Evolutionary conservation across 345 rosid genomes (phyloP), one percentile per base, ranked within the genome.

Genomic region (Salix koriyanagi): DNA sequence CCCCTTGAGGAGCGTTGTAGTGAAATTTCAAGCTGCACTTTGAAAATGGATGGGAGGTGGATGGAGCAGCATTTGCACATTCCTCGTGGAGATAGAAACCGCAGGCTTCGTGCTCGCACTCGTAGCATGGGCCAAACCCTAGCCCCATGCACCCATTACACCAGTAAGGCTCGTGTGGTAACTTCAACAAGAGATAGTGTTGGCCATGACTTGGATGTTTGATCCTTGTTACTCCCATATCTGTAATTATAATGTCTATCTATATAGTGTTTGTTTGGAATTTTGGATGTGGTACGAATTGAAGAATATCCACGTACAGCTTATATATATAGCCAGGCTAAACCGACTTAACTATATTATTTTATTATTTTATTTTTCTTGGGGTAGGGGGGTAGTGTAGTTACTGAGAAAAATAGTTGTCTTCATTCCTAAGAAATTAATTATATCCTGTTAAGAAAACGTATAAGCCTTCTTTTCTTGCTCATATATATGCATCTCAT

Each of bases 101-200:
- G 41, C 76, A 73, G 25, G 23, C 48, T 60, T n/a, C 37, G 4
- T 60, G 69, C 66, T 73, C 69, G 76, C 76, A 73, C 12, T 73
- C 28, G 21, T 73, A 73, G 76, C 76, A 42, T 1, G 34, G 50
- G 13, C 76, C 76, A 42, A 61, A 4, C 2, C 54, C 76, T 7
- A 39, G 18, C n/a, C 19, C 76, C 3, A 16, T 73, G 56, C 76
- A 73, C 46, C 76, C 76, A 4, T 62, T 4, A 10, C 76, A 73
- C 19, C 26, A 7, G 26, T 62, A 61, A 4, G 69, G 76, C 21
- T 61, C 41, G 5, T 26, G 60, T 36, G 41, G 76, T 62, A 26
- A 8, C 69, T 62, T 73, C 37, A 28, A 62, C 28, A 41, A 18
- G 9, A 73, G 76, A 16, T 2, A 21, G 7, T 73, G 76, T 6